Evolutionary conservation across 768 basidiomycete genomes (phyloP).

Genomic region (Amanita jacksonii): DNA sequence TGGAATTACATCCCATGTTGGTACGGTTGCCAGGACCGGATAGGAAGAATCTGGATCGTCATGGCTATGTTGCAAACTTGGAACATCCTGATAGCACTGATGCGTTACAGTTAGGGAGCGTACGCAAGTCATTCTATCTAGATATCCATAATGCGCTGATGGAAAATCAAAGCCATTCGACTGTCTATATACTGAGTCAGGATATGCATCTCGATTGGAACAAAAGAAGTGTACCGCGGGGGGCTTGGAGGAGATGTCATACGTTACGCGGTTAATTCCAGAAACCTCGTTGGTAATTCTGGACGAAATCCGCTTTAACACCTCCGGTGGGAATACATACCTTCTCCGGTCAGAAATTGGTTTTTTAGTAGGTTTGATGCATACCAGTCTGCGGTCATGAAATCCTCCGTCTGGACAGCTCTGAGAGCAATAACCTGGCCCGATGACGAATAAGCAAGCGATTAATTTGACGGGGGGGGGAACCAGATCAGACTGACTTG

Average conservation of each 20-base stretch:
- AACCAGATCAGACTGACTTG: constrained; percentile 40
- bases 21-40: no score
- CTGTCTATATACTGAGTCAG: constrained; percentile 27
- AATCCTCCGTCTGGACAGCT: constrained; percentile 96
- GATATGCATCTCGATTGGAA: constrained; percentile 5
- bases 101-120: no score
- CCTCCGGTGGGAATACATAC: constrained; percentile 92
- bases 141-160: no score
- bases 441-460: neutral
- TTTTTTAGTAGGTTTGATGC: no score
- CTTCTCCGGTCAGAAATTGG: no score
- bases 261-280: constrained; percentile 94
- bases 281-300: constrained; percentile 96
- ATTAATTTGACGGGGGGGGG: no score
- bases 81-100: no score
- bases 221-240: constrained; percentile 56
- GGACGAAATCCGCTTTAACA: constrained; percentile 86
- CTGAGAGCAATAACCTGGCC: constrained; percentile 81
- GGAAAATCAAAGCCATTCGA: constrained; percentile 34
- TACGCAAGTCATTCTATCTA: no score
- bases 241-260: constrained; percentile 96
- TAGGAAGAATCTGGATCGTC: no score
- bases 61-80: no score
- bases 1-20: no score
- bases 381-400: constrained; percentile 99